Conservation (phyloP, 768 basidiomycete genomes). For the Boletus bicolor region DNA sequence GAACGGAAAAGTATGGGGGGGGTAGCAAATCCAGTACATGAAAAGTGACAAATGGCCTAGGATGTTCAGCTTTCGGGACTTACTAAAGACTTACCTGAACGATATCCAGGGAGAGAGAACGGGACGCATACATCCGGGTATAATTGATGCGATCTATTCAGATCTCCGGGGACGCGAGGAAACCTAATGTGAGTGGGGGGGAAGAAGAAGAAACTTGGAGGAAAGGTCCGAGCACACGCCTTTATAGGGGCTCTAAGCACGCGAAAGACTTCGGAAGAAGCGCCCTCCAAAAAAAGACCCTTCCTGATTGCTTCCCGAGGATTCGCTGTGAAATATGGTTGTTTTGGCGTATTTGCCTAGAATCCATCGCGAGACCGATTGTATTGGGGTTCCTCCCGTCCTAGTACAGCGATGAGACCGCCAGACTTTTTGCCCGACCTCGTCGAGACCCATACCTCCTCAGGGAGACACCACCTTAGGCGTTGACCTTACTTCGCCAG, state of each 20-base stretch:
- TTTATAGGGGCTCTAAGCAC: background rate
- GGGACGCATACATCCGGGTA: background rate
- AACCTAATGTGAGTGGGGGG: background rate
- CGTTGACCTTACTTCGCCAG: background rate
- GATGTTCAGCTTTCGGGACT: background rate
- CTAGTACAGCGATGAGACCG: background rate
- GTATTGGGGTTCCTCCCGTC: background rate
- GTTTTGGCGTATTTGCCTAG: background rate
- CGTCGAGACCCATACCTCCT: too few relatives aligned
- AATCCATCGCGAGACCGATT: too few relatives aligned
- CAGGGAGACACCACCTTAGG: too few relatives aligned
- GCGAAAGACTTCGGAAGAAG: background rate
- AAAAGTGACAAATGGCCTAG: background rate
- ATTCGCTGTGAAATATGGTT: background rate
- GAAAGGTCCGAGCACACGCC: background rate
- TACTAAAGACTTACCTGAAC: background rate
- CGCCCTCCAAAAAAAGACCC: background rate
- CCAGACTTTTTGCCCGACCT: too few relatives aligned
- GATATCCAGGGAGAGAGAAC: background rate
- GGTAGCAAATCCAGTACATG: background rate
- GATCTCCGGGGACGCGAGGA: background rate
- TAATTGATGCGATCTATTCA: background rate
- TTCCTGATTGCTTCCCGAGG: background rate
- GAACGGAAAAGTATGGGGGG: background rate
- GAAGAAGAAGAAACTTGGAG: background rate